Conservation (phyloP, 495 filamentous ascomycete species). For the Glarea lozoyensis region DNA sequence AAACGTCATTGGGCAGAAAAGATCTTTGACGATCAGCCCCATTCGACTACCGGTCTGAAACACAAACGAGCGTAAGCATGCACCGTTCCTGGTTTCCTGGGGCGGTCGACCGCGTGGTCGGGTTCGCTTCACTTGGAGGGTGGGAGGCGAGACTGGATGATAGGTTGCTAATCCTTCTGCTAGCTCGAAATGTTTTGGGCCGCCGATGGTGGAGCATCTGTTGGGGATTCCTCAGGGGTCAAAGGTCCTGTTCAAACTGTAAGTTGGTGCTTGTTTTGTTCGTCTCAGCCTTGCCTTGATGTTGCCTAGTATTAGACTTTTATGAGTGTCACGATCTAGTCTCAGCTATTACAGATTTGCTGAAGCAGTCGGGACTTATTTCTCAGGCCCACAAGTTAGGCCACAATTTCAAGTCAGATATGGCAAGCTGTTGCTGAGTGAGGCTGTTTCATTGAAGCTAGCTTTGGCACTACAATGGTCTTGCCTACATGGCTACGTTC, state of each 20-base stretch:
- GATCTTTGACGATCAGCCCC: constrained; percentile 44
- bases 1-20: constrained; percentile 43
- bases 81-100: constrained; percentile 14
- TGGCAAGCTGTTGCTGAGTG: too few relatives aligned
- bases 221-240: constrained; percentile 32
- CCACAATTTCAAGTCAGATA: too few relatives aligned
- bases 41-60: constrained; percentile 39
- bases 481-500: too few relatives aligned
- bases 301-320: too few relatives aligned
- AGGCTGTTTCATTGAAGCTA: too few relatives aligned
- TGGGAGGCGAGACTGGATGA: constrained; percentile 1
- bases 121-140: not conserved
- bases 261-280: too few relatives aligned
- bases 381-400: too few relatives aligned
- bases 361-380: too few relatives aligned
- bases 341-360: too few relatives aligned
- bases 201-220: constrained; percentile 20
- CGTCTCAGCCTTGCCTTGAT: too few relatives aligned
- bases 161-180: constrained; percentile 10
- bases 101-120: not conserved
- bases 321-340: too few relatives aligned
- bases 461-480: too few relatives aligned
- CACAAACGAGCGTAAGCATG: constrained; percentile 27
- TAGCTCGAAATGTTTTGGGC: constrained; percentile 32
- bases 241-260: constrained; percentile 43